Base-by-base conservation (phyloP, 2,329 filamentous ascomycete genomes). In the Pezicula rhizophila region DNA sequence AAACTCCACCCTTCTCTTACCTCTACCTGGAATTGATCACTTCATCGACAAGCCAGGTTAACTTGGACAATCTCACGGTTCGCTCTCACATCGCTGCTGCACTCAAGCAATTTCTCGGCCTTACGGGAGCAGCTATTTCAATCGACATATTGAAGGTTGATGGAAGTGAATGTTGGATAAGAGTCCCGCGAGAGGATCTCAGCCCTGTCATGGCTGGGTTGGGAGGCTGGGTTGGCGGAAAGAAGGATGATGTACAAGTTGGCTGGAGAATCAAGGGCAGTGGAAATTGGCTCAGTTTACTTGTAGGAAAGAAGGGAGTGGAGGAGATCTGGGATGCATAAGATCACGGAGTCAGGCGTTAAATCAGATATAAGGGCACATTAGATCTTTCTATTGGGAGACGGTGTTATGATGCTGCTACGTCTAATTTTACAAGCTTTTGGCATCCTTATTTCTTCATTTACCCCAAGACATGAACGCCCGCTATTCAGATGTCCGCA, bases 121-220 rank as follows among this genome's bases (percentile, higher is more conserved):
- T 80, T 15, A 82, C 79, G 0, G 88, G 88, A 10, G 68, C 75
- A 2, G 80, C 79, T 10, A 82, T 91, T 3, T 70, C 82, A 1
- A 62, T 90, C 48, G 88, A 92, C 60, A 79, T 91, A 17, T 73
- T 92, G 31, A 80, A 82, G 57, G 69, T 83, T 0, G 67, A 78
- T 3, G 73, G 69, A 1, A 58, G 61, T 5, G 71, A 80, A 42
- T 78, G 78, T 48, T 88, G 84, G 82, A 64, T 89, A 44, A 73
- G 86, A 15, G 64, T 88, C 8, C 82, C 84, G 5, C 69, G 75
- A 5, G 73, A 76, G 49, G 83, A 89, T 57, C 66, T 83, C 7
- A 71, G 69, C 1, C 72, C 75, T 1, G 78, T 89, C 47, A 70
- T 82, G 0, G 84, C 80, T 0, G 85, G 82, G 2, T 67, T 87